Conservation (phyloP, 176 grass and related monocot genomes). For the Oryza brachyantha region DNA sequence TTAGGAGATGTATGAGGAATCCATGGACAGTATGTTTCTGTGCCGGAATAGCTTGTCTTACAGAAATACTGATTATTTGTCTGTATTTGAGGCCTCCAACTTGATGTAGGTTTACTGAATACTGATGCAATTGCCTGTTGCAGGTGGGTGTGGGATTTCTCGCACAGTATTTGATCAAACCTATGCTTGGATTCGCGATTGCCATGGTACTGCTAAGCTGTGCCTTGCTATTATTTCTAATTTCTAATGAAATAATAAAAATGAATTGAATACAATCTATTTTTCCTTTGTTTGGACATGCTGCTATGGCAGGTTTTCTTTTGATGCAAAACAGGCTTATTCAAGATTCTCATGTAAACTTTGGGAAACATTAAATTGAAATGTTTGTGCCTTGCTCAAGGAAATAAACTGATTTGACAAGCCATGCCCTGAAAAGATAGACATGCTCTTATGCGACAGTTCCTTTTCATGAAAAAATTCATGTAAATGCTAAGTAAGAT, state of each 20-base stretch:
- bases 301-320: background rate
- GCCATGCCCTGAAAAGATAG: background rate
- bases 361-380: conserved; percentile 2
- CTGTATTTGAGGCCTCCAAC: conserved; percentile 6
- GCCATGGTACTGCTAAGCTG: conserved; percentile 57
- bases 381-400: background rate
- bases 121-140: conserved; percentile 35
- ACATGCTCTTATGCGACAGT: background rate
- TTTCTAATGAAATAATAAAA: conserved; percentile 5
- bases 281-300: conserved; percentile 3
- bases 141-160: conserved; percentile 95
- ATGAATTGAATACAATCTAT: background rate
- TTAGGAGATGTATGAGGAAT: conserved; percentile 93
- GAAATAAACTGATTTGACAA: background rate
- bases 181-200: conserved; percentile 70
- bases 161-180: conserved; percentile 88
- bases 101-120: conserved; percentile 27
- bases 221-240: conserved; percentile 7
- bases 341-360: background rate
- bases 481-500: background rate
- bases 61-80: conserved; percentile 14
- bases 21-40: conserved; percentile 87
- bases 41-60: conserved; percentile 6
- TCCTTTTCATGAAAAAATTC: background rate
- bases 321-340: conserved; percentile 3